Percentiles rank a stretch among this genome's conserved stretches.
These are phyloP conservation scores for Botrytis cinerea DNA, from an alignment of 2,329 filamentous ascomycete species.

Conservation along the genomic window DNA sequence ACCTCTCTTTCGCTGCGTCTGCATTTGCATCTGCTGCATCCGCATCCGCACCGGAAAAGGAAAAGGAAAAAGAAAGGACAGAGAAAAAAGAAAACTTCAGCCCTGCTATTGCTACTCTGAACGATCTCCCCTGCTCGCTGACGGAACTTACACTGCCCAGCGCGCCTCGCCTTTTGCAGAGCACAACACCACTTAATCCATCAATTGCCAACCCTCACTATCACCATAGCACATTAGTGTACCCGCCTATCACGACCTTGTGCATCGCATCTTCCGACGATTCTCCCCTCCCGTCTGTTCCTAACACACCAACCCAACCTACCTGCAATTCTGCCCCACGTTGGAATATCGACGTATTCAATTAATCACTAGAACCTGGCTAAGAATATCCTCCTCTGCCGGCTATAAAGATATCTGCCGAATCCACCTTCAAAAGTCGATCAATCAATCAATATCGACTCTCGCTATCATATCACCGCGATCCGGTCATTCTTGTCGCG, in stretches of 20 bases:
- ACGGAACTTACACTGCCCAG: conserved; percentile 5
- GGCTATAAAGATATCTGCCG: conserved; percentile 21
- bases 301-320: neutral
- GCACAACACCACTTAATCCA: neutral
- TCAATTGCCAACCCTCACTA: neutral
- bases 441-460: neutral
- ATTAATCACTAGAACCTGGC: neutral
- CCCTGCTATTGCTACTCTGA: conserved; percentile 15
- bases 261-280: conserved; percentile 14
- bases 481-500: conserved; percentile 9
- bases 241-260: conserved; percentile 10
- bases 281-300: conserved; percentile 9
- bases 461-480: conserved; percentile 1
- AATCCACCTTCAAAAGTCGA: conserved; percentile 12
- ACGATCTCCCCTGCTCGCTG: conserved; percentile 14
- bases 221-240: neutral
- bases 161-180: neutral
- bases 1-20: neutral
- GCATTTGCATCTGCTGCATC: neutral
- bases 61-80: neutral
- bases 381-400: neutral
- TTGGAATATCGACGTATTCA: neutral
- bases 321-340: conserved; percentile 6
- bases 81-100: neutral
- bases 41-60: neutral